Evolutionary conservation across 2,329 filamentous ascomycete genomes (phyloP).

Genomic region (Cordyceps fumosorosea): DNA sequence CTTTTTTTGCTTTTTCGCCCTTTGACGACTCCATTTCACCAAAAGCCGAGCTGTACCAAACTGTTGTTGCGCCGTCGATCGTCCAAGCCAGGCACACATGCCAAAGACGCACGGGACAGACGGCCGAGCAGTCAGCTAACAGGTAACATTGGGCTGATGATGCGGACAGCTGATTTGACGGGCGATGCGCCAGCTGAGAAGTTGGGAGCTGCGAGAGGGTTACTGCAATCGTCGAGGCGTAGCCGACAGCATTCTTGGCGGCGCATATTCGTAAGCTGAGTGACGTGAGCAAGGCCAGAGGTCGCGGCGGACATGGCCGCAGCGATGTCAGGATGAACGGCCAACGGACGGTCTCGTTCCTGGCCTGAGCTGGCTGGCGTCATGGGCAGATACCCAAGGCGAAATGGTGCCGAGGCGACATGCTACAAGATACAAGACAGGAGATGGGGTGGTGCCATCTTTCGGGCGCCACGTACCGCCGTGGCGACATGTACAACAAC

Average conservation of each 20-base stretch:
- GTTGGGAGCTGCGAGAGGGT: neutral
- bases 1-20: slow-evolving; percentile 1
- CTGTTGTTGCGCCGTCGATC: neutral
- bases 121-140: neutral
- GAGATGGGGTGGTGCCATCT: neutral
- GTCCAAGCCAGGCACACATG: neutral
- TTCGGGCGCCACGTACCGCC: neutral
- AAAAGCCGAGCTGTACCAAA: neutral
- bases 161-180: neutral
- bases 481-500: neutral
- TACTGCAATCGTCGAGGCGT: neutral
- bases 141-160: neutral
- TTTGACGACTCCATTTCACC: neutral
- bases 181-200: neutral
- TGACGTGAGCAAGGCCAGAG: neutral
- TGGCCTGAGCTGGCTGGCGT: neutral
- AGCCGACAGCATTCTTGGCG: neutral
- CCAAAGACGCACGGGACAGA: neutral
- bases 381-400: neutral
- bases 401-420: neutral
- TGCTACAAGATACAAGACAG: neutral
- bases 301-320: neutral
- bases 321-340: neutral
- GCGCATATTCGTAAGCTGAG: slow-evolving; percentile 8
- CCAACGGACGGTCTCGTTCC: neutral